phyloP scores from a whole-genome alignment of 2,329 filamentous ascomycete genomes.

The Aspergillus sergii region DNA sequence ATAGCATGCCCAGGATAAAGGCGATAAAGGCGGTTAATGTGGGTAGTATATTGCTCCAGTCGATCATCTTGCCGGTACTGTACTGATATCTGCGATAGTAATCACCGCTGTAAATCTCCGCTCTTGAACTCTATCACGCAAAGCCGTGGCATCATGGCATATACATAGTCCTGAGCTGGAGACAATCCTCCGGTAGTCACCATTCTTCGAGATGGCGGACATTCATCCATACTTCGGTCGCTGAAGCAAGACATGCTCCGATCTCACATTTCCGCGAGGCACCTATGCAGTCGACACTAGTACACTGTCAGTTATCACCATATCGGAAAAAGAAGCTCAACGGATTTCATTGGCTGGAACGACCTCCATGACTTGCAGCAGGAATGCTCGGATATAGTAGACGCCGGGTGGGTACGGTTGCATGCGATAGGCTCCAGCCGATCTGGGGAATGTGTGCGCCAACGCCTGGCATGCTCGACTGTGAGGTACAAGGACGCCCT shows the following conservation, averaged over 20 bases:
- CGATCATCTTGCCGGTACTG: conserved; percentile 10
- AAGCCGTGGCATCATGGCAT: background rate
- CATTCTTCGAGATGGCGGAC: background rate
- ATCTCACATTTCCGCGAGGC: background rate
- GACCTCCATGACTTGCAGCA: background rate
- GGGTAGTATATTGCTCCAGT: conserved; percentile 46
- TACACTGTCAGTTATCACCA: background rate
- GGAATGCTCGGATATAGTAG: background rate
- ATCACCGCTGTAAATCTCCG: background rate
- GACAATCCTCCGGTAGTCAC: background rate
- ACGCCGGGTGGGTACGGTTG: background rate
- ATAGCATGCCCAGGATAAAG: conserved; percentile 61
- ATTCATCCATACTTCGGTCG: conserved; percentile 2
- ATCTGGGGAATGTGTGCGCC: background rate
- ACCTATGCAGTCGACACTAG: background rate
- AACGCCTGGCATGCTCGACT: background rate
- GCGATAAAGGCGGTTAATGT: conserved; percentile 54
- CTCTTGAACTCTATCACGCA: background rate
- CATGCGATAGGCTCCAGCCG: background rate
- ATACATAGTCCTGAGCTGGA: background rate
- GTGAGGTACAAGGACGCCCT: conserved; percentile 1
- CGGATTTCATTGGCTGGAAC: background rate
- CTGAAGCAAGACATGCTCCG: background rate
- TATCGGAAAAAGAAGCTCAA: background rate
- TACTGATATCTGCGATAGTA: background rate